Evolutionary conservation across 441 rosid species (phyloP).

Genomic region (Gossypium lobatum): DNA sequence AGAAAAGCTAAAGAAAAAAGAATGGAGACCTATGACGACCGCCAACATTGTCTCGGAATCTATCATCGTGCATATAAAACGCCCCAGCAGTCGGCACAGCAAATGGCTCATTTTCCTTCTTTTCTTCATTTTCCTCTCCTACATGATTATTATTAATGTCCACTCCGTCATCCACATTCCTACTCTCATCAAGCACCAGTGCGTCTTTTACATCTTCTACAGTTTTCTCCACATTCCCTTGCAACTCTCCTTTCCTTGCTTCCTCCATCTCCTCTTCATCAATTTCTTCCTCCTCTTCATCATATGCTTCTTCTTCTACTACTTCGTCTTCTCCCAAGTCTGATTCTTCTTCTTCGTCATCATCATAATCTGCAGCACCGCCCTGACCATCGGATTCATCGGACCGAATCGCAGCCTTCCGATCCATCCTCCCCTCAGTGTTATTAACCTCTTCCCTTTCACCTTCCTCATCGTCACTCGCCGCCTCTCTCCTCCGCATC

Average conservation of each 20-base stretch:
- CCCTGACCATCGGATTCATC: constrained; percentile 67
- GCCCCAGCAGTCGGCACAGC: constrained; percentile 97
- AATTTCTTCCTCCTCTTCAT: constrained; percentile 44
- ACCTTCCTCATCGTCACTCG: constrained; percentile 83
- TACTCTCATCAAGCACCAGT: constrained; percentile 20
- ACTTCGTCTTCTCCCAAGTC: constrained; percentile 33
- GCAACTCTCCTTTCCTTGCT: not conserved
- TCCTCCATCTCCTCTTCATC: constrained; percentile 8
- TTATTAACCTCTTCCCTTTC: constrained; percentile 27
- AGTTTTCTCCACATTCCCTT: constrained; percentile 10
- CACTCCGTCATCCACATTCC: constrained; percentile 21
- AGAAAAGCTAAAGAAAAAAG: not conserved
- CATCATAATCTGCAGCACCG: constrained; percentile 59
- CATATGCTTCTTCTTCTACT: constrained; percentile 19
- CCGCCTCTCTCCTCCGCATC: constrained; percentile 69
- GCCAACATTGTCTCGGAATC: constrained; percentile 61
- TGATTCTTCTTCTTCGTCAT: constrained; percentile 50
- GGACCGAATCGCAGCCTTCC: constrained; percentile 40
- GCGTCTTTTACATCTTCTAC: constrained; percentile 14
- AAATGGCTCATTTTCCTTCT: constrained; percentile 69
- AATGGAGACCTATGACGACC: constrained; percentile 37
- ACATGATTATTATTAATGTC: constrained; percentile 25
- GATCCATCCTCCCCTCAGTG: constrained; percentile 27
- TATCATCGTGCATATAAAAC: constrained; percentile 96
- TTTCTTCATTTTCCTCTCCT: constrained; percentile 39